Base-by-base conservation (phyloP, 257 asterid species). In the Solanum megistacrolobum region DNA sequence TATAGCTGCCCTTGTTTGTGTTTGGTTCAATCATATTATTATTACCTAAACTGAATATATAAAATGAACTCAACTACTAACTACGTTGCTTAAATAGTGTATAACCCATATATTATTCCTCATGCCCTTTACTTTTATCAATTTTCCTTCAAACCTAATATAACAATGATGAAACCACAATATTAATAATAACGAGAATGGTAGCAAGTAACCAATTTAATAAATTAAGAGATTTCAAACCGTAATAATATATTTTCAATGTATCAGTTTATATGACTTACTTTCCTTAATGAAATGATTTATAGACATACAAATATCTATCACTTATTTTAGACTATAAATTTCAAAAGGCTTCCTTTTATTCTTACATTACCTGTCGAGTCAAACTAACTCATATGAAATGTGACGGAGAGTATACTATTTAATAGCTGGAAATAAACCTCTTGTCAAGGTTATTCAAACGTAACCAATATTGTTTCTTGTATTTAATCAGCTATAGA, bases 91-190 rank as follows among this genome's bases (percentile, higher is more conserved):
- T 31, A 48, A 29, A 9, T 82, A 9, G 31, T 48, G 38, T 48
- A 82, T 74, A 23, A 43, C 18, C 20, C 32, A 36, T 36, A 36
- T 29, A 48, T 48, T 82, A 48, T 48, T 82, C 85, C 85, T 8
- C 69, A 29, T 82, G 69, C n/a, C 66, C 85, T 82, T 82, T 31
- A 46, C 69, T 48, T 58, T 82, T 16, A 48, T 82, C 43, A 48
- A 48, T 48, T 48, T 82, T 27, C 21, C 86, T 48, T 82, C 86
- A 82, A 82, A 48, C 86, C 86, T 48, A 82, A 82, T 82, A 81
- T 16, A 82, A 48, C 86, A 82, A 48, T 82, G 69, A 48, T 82
- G 69, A 82, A 5, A 48, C 34, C 69, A 31, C 41, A 29, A 46
- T 36, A 81, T 9, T 29, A 46, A 81, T 43, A 79, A 46, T 48